A percentile compares a stretch with the other conserved stretches of the same genome.
Evolutionary conservation across 2,329 filamentous ascomycete genomes (phyloP).

Genomic region (Diaporthe sp.): DNA sequence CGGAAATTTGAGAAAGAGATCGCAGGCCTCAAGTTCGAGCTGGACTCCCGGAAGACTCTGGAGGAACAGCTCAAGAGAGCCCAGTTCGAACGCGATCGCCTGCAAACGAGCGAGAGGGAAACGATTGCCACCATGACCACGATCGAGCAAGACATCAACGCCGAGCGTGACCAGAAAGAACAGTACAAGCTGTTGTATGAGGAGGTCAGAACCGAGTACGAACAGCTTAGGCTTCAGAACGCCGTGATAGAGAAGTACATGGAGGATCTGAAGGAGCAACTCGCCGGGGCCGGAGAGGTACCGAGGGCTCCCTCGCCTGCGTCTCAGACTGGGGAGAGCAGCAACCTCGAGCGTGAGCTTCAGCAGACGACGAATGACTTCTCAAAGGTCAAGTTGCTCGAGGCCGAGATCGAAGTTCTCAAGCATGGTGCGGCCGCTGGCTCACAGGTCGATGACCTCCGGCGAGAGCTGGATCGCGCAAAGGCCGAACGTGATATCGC

Average conservation of each 20-base stretch:
- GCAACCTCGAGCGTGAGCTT: conserved; percentile 72
- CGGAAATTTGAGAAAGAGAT: conserved; percentile 70
- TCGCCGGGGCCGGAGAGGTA: conserved; percentile 55
- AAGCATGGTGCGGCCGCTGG: conserved; percentile 53
- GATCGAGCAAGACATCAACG: conserved; percentile 45
- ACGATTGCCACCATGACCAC: conserved; percentile 48
- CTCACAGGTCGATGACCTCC: conserved; percentile 35
- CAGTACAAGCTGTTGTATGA: conserved; percentile 49
- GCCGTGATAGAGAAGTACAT: conserved; percentile 67
- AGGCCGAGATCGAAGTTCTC: conserved; percentile 73
- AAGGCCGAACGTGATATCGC: conserved; percentile 58
- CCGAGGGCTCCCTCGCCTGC: conserved; percentile 31
- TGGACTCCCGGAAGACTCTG: conserved; percentile 58
- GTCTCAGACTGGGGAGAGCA: conserved; percentile 22
- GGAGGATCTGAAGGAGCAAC: conserved; percentile 72
- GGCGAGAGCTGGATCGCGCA: conserved; percentile 38
- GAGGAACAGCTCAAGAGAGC: conserved; percentile 50
- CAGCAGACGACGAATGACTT: conserved; percentile 58
- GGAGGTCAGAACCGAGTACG: conserved; percentile 54
- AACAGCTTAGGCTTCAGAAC: conserved; percentile 60
- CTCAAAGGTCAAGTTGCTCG: conserved; percentile 59
- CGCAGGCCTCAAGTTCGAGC: conserved; percentile 67
- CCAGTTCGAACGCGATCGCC: conserved; percentile 49
- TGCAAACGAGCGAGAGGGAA: conserved; percentile 49
- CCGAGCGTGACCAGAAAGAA: conserved; percentile 48